Evolutionary conservation across 176 grass and related monocot genomes (phyloP), one percentile per base, ranked within the genome.

Genomic region (Carex pumila): DNA sequence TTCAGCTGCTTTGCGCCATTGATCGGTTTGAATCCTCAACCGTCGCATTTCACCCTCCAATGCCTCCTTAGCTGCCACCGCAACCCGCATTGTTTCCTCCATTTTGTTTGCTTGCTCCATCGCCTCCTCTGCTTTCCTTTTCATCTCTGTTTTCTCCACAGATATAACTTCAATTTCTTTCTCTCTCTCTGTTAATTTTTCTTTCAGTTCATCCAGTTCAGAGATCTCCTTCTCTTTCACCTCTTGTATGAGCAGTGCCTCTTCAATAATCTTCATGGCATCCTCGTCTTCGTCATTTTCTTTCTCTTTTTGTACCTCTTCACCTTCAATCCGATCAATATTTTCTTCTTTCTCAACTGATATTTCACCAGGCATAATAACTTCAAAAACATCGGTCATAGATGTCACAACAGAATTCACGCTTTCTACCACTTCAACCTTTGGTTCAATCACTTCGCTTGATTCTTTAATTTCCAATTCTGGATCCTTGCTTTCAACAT

Each of bases 1-100:
- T 86, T 97, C 95, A 0, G 95, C 95, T 0, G 95, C 95, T 87
- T 97, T 97, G 56, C 95, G 90, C 95, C 95, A 97, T 12, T 97
- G 95, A 83, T 94, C 92, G 15, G 87, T 94, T 81, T 97, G 95
- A 84, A 97, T 90, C 49, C 87, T 89, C 84, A 97, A 88, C 67
- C 90, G 87, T 61, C 89, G 82, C 95, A 97, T 85, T 88, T 97
- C 95, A 19, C 5, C 84, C 0, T 97, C 92, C 61, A 94, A 81
- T 79, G 79, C 82, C 79, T 89, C 88, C 57, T 90, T 90, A 72
- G 87, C 87, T 9, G 66, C 92, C 79, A 90, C 85, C 50, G 89
- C 79, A 77, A 88, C 89, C 53, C 65, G 34, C 41, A 93, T 88
- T 12, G 74, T 62, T 58, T 71, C 82, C 81, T 88, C 95, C 47